Evolutionary conservation across 2,329 filamentous ascomycete genomes (phyloP), one percentile per base, ranked within the genome.

Genomic region (Chaetomium sp.): DNA sequence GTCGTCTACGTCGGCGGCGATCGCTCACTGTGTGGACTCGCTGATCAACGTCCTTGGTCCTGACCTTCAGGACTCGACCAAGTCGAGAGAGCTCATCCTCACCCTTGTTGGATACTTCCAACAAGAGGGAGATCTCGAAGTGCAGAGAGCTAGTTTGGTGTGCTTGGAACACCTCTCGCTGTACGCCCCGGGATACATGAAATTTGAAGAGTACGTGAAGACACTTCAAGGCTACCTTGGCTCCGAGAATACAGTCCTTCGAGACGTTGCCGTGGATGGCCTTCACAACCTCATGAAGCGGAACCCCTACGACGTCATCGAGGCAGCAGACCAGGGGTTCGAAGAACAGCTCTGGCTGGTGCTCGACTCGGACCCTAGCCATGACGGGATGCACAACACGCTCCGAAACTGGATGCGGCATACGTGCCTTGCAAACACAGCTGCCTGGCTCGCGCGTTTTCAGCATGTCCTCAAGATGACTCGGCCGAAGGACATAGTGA

Each of bases 201-300:
- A 94, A 60, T 96, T 96, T 71, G 80, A 82, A 0, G 87, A 88
- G 64, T 98, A 99, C 72, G 92, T 99, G 49, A 89, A 87, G 71
- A 82, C 90, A 19, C 79, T 99, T 13, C 94, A 98, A 73, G 85
- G 83, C 54, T 89, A 94, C 68, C 82, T 98, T 49, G 85, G 87
- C 51, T 92, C 90, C 0, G 82, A 86, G 21, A 86, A 89, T 59
- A 79, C 83, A 5, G 84, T 90, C 23, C 84, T 98, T 47, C 85
- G 90, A 60, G 89, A 93, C 72, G 89, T 90, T 68, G 92, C 93
- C 1, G 85, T 97, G 13, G 91, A 96, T 74, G 94, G 93, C 1
- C 80, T 99, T 0, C 93, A 96, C 72, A 97, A 96, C 68, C 83
- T 98, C 42, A 98, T 99, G 93, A 94, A 97, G 76, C 85, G 93